Evolutionary conservation across 106 monocot genomes (phyloP).

Genomic region (Dendrobium huoshanense): DNA sequence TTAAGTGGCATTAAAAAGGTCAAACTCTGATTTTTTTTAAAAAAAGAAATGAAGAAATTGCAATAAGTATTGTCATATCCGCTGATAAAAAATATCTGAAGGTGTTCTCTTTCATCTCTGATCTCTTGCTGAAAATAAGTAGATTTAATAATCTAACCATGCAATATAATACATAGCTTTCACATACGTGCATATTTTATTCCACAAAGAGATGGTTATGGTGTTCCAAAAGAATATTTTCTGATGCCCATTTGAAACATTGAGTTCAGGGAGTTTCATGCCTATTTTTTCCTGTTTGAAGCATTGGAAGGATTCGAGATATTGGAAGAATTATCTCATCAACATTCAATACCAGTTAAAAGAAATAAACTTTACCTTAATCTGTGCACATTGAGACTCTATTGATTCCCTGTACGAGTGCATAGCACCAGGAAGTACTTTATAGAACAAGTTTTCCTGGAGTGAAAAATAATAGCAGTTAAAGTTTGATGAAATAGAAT

Average conservation of each 20-base stretch:
- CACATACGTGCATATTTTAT: not conserved
- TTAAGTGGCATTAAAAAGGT: not conserved
- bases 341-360: not conserved
- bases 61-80: not conserved
- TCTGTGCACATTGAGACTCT: conserved; percentile 37
- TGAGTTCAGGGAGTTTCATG: not conserved
- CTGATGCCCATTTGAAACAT: not conserved
- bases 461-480: conserved; percentile 1
- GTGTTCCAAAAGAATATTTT: not conserved
- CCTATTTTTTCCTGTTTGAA: not conserved
- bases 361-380: conserved; percentile 22
- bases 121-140: not conserved
- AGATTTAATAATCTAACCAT: not conserved
- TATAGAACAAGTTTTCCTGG: conserved; percentile 76
- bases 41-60: not conserved
- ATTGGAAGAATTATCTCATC: not conserved
- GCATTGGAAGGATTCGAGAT: not conserved
- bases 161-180: not conserved
- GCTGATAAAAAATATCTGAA: not conserved
- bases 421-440: conserved; percentile 67
- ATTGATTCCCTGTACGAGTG: conserved; percentile 73
- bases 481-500: not conserved
- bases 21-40: not conserved
- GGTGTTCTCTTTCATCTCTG: not conserved
- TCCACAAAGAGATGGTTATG: not conserved